Base-by-base conservation (phyloP, 2,329 filamentous ascomycete genomes). In the Ampelomyces quisqualis region DNA sequence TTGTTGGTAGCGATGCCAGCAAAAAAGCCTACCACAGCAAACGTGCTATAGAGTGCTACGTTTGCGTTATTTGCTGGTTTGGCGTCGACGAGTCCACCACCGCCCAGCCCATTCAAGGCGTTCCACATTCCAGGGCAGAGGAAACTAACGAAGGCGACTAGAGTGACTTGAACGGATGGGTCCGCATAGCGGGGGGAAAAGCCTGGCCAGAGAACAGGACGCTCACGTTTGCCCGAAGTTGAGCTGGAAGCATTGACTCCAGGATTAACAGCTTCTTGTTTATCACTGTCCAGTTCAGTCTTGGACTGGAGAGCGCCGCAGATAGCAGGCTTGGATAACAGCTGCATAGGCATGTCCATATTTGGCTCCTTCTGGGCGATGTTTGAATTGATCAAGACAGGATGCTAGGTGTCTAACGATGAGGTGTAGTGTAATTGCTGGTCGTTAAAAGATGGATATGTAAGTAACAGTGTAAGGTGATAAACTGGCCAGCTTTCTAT, bases 1-100 rank as follows among this genome's bases (percentile, higher is more conserved):
- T 77, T 77, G 70, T 90, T 90, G 68, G 82, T 81, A 57, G 89
- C 77, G 22, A 84, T 89, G 40, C 79, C 80, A 24, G 78, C 78
- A 48, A 81, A 78, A 70, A 81, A 81, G 4, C 78, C 78, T 8
- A 81, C 73, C 3, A 80, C 73, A 34, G 78, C 79, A 59, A 88
- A 88, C 11, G 82, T 84, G 47, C 79, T 79, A 70, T 88, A 86
- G 26, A 88, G 70, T 15, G 84, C 84, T n/a, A 35, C 33, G 23
- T 35, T 35, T 17, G 33, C 33, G 33, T 35, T 35, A 22, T 35
- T 35, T 18, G 33, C 33, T 35, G 33, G 21, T 20, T 24, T 18
- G n/a, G 33, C 33, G n/a, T 26, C 20, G 3, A 35, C 33, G 14
- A 35, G 33, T 6, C 33, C 33, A 5, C 33, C 21, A 4, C 33